Percentiles rank a stretch among this genome's conserved stretches.
Evolutionary conservation across 176 grass and related monocot species (phyloP).

Genomic region (Hyparrhenia diplandra): DNA sequence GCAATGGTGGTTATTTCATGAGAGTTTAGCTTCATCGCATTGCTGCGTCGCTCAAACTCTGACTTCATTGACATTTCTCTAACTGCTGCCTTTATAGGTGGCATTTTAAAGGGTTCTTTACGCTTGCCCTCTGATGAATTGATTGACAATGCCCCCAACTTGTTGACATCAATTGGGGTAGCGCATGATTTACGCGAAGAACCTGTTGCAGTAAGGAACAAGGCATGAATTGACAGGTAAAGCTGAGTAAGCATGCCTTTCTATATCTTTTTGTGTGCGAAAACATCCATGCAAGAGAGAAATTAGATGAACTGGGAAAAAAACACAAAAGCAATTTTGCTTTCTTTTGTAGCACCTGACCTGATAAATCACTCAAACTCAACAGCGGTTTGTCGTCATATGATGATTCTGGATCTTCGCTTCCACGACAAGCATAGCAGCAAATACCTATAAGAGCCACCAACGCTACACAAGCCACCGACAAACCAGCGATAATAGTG

Average conservation of each 20-base stretch:
- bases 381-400: conserved; percentile 37
- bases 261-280: neutral
- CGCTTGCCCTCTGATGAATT: conserved; percentile 20
- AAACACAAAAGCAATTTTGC: too few species aligned
- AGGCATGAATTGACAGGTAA: neutral
- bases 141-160: conserved; percentile 44
- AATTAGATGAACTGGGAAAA: neutral
- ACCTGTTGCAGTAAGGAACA: conserved; percentile 29
- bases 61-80: conserved; percentile 27
- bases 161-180: conserved; percentile 55
- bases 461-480: conserved; percentile 34
- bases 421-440: conserved; percentile 39
- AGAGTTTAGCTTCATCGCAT: conserved; percentile 26
- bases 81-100: neutral
- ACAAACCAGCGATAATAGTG: conserved; percentile 29
- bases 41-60: conserved; percentile 12
- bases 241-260: neutral
- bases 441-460: conserved; percentile 40
- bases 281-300: neutral
- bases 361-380: conserved; percentile 18
- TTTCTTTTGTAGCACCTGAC: conserved; percentile 19
- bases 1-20: conserved; percentile 27
- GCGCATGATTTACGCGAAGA: conserved; percentile 44
- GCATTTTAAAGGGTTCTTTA: neutral
- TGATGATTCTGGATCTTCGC: neutral